Conservation (phyloP, 768 basidiomycete species). For the Hypsizygus marmoreus region DNA sequence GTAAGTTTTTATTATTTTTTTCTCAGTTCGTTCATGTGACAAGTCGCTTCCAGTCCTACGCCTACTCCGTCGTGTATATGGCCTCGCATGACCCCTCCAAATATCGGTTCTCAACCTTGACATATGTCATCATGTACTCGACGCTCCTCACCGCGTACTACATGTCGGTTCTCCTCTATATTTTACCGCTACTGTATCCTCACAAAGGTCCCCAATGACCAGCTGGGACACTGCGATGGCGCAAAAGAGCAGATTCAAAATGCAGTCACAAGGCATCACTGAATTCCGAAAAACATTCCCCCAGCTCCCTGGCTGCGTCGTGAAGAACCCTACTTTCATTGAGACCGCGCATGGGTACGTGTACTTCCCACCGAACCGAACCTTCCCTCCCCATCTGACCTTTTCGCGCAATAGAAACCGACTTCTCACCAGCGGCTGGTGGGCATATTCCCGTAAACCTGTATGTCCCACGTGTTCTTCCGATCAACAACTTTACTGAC, state of each 20-base stretch:
- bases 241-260: conserved; percentile 97
- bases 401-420: conserved; percentile 68
- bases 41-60: conserved; percentile 68
- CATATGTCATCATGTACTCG: conserved; percentile 71
- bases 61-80: conserved; percentile 98
- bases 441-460: conserved; percentile 92
- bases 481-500: not conserved
- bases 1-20: conserved; percentile 43
- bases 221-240: conserved; percentile 96
- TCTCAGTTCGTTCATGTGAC: conserved; percentile 4
- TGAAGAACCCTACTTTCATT: conserved; percentile 88
- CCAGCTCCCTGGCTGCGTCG: conserved; percentile 78
- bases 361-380: not conserved
- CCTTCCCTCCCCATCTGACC: conserved; percentile 1
- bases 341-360: conserved; percentile 90
- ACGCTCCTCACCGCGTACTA: conserved; percentile 85
- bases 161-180: conserved; percentile 54
- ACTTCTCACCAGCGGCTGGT: conserved; percentile 91
- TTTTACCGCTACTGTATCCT: conserved; percentile 7
- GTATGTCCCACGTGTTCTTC: conserved; percentile 40
- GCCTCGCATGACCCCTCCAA: conserved; percentile 86
- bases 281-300: conserved; percentile 92
- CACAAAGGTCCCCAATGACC: not conserved
- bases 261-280: conserved; percentile 90
- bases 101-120: conserved; percentile 82